Evolutionary conservation across 495 filamentous ascomycete species (phyloP).

Genomic region (Trichocladium uniseriatum): DNA sequence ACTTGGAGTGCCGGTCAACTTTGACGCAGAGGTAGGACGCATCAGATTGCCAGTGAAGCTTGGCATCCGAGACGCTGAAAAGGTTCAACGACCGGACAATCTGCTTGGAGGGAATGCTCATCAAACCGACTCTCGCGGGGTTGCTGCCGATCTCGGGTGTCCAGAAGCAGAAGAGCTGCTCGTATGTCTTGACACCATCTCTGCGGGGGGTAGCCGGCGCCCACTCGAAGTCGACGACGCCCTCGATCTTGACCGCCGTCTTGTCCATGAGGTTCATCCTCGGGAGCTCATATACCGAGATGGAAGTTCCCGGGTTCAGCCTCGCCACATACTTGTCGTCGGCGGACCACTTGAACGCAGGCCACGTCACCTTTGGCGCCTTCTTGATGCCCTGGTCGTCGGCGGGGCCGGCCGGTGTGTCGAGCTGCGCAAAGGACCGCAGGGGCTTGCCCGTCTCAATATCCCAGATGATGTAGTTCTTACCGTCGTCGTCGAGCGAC

Average conservation of each 20-base stretch:
- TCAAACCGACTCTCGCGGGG: slow-evolving; percentile 91
- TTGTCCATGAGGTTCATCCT: slow-evolving; percentile 85
- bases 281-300: slow-evolving; percentile 91
- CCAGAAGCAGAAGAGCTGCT: slow-evolving; percentile 97
- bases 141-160: slow-evolving; percentile 97
- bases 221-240: slow-evolving; percentile 97
- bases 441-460: slow-evolving; percentile 81
- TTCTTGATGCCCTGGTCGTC: slow-evolving; percentile 43
- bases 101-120: slow-evolving; percentile 91
- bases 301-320: slow-evolving; percentile 75
- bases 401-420: slow-evolving; percentile 48
- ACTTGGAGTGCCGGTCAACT: slow-evolving; percentile 97
- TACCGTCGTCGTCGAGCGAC: slow-evolving; percentile 86
- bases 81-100: slow-evolving; percentile 89
- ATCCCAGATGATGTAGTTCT: slow-evolving; percentile 99
- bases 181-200: slow-evolving; percentile 76
- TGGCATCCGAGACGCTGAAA: slow-evolving; percentile 94
- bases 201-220: slow-evolving; percentile 69
- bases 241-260: slow-evolving; percentile 86
- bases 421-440: slow-evolving; percentile 83
- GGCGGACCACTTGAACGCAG: slow-evolving; percentile 97
- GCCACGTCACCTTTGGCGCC: slow-evolving; percentile 90
- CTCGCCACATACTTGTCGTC: slow-evolving; percentile 96
- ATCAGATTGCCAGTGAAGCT: slow-evolving; percentile 95
- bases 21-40: slow-evolving; percentile 92